Base-by-base conservation (phyloP, 768 basidiomycete species). In the Termitomyces sp. region DNA sequence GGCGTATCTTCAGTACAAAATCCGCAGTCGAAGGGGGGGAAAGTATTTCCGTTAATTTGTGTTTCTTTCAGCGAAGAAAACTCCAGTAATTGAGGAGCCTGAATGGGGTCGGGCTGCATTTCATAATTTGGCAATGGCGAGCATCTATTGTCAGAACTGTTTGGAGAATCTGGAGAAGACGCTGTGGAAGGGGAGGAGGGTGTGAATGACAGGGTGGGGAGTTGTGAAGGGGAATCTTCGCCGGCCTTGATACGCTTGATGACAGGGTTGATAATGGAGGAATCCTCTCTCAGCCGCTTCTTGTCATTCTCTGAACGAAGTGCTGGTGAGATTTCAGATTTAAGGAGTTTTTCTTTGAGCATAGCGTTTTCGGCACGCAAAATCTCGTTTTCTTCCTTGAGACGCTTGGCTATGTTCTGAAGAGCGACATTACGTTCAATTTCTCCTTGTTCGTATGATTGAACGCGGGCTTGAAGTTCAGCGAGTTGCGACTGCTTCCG, bases 401-500 rank as follows among this genome's bases (percentile, higher is more conserved):
- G 79, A 33, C 85, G 83, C 72, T 92, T 92, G 15, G 90, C 90
- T 54, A 91, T 82, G 54, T 79, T 84, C 71, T 94, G 92, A 22
- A 94, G 75, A 47, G 90, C 89, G 51, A 94, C 83, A 66, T 89
- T 92, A 56, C 90, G 85, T 69, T 94, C 89, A 28, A 92, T 85
- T 68, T 94, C 92, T n/a, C 92, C 92, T 68, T 91, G 89, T 68
- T 94, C 92, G 64, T 92, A 94, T 20, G 83, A 82, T 60, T 89
- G 86, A 51, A 94, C 77, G 48, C 91, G 88, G 51, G 91, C 87
- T 72, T 94, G 92, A 36, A 94, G 81, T 61, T 93, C 92, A 9
- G 89, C 85, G 36, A 94, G 86, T 66, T 93, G 92, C 4, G 88
- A 85, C 68, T 94, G 91, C 72, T 91, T 94, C 59, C 92, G 83